These are phyloP conservation scores for Gardenia jasminoides DNA, from an alignment of 257 asterid species.

Conservation along the genomic window DNA sequence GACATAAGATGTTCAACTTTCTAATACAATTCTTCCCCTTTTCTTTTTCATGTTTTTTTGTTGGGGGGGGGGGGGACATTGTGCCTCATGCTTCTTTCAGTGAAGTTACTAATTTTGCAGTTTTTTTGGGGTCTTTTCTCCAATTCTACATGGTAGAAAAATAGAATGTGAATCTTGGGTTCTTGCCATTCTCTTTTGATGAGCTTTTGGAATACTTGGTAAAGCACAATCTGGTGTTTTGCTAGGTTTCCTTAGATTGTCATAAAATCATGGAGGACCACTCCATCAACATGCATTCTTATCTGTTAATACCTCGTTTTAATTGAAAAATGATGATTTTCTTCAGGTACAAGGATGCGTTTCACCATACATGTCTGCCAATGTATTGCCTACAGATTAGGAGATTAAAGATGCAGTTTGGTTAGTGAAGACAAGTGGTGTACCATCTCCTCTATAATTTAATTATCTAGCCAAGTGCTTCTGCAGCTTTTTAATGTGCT, in stretches of 20 bases:
- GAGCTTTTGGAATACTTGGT: neutral
- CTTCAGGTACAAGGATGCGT: constrained; percentile 83
- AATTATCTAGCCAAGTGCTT: neutral
- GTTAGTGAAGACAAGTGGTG: neutral
- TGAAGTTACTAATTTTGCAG: neutral
- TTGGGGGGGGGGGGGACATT: neutral
- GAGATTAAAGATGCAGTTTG: constrained; percentile 15
- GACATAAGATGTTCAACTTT: neutral
- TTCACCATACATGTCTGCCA: constrained; percentile 79
- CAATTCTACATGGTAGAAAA: neutral
- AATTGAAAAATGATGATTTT: constrained; percentile 15
- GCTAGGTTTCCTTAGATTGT: neutral
- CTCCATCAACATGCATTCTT: neutral
- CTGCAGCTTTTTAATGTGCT: neutral
- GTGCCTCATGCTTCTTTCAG: neutral
- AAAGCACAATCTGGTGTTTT: neutral
- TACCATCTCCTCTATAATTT: neutral
- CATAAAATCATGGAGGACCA: neutral
- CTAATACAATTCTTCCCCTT: too few species aligned
- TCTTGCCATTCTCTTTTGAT: neutral
- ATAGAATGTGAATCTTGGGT: too few species aligned
- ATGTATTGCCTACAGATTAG: constrained; percentile 59
- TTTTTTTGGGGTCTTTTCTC: neutral
- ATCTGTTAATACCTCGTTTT: neutral
- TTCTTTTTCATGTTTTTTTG: too few species aligned